Evolutionary conservation across 2,329 filamentous ascomycete species (phyloP).

Genomic region (Fusarium xyrophilum): DNA sequence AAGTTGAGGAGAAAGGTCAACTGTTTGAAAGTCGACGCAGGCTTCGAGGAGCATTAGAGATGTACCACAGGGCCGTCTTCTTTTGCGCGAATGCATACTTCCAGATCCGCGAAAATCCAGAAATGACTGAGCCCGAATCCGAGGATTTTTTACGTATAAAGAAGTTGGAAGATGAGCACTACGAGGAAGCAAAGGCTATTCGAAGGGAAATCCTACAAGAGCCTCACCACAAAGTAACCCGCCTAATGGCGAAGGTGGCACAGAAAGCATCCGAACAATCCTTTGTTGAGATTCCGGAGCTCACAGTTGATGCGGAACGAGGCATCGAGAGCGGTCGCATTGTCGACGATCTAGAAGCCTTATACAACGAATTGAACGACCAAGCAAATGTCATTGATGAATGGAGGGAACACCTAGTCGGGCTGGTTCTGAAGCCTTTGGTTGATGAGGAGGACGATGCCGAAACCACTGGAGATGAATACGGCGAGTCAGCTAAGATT

Average conservation of each 20-base stretch:
- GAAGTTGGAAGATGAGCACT: slow-evolving; percentile 72
- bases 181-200: slow-evolving; percentile 78
- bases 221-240: slow-evolving; percentile 46
- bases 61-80: slow-evolving; percentile 83
- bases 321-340: slow-evolving; percentile 77
- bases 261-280: slow-evolving; percentile 58
- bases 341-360: slow-evolving; percentile 68
- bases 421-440: slow-evolving; percentile 74
- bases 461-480: slow-evolving; percentile 87
- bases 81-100: slow-evolving; percentile 85
- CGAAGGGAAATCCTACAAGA: slow-evolving; percentile 79
- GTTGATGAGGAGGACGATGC: slow-evolving; percentile 79
- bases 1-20: slow-evolving; percentile 49
- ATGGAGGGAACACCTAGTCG: slow-evolving; percentile 76
- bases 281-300: slow-evolving; percentile 69
- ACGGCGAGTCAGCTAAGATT: slow-evolving; percentile 82
- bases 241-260: slow-evolving; percentile 68
- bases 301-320: slow-evolving; percentile 56
- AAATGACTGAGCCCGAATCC: slow-evolving; percentile 69
- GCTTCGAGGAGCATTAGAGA: slow-evolving; percentile 75
- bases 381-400: slow-evolving; percentile 75
- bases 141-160: slow-evolving; percentile 72
- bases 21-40: slow-evolving; percentile 66
- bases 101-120: slow-evolving; percentile 77
- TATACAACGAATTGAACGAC: slow-evolving; percentile 71